phyloP scores from a whole-genome alignment of 805 yeast species.

The Zygotorulaspora sp. region DNA sequence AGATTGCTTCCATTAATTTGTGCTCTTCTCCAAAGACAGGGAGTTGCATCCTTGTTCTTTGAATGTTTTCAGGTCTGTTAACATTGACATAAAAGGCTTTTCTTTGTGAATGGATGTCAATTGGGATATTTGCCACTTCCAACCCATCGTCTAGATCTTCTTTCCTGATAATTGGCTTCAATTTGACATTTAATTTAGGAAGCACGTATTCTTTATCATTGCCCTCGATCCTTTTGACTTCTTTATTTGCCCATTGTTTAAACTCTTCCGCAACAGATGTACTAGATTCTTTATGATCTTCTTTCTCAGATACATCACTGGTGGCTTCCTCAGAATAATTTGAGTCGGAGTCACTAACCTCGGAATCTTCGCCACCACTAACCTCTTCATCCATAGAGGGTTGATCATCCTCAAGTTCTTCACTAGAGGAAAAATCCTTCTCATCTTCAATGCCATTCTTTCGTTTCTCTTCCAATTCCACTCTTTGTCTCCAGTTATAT shows the following conservation, averaged over 20 bases:
- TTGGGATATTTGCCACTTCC: slow-evolving; percentile 58
- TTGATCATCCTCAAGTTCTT: slow-evolving; percentile 25
- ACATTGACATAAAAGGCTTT: slow-evolving; percentile 67
- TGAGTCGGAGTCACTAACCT: slow-evolving; percentile 28
- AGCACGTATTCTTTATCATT: slow-evolving; percentile 49
- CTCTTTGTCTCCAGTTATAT: slow-evolving; percentile 69
- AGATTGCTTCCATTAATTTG: slow-evolving; percentile 89
- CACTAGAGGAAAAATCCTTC: slow-evolving; percentile 48
- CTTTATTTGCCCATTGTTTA: slow-evolving; percentile 83
- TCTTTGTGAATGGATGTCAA: slow-evolving; percentile 47
- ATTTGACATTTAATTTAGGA: slow-evolving; percentile 46
- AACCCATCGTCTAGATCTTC: slow-evolving; percentile 73
- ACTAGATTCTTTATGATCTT: slow-evolving; percentile 19
- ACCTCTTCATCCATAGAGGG: slow-evolving; percentile 17
- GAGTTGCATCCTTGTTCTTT: slow-evolving; percentile 58
- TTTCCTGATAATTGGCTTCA: slow-evolving; percentile 52
- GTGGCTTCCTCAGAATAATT: slow-evolving; percentile 32
- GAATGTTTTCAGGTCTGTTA: slow-evolving; percentile 60
- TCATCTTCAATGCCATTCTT: slow-evolving; percentile 52
- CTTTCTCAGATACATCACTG: slow-evolving; percentile 33
- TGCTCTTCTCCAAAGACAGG: slow-evolving; percentile 93
- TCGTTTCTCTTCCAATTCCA: slow-evolving; percentile 45
- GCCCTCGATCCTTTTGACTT: slow-evolving; percentile 61
- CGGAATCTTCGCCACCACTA: slow-evolving; percentile 14
- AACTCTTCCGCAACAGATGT: slow-evolving; percentile 58